Conservation (phyloP, 345 rosid genomes). For the Eucalyptus marginata region DNA sequence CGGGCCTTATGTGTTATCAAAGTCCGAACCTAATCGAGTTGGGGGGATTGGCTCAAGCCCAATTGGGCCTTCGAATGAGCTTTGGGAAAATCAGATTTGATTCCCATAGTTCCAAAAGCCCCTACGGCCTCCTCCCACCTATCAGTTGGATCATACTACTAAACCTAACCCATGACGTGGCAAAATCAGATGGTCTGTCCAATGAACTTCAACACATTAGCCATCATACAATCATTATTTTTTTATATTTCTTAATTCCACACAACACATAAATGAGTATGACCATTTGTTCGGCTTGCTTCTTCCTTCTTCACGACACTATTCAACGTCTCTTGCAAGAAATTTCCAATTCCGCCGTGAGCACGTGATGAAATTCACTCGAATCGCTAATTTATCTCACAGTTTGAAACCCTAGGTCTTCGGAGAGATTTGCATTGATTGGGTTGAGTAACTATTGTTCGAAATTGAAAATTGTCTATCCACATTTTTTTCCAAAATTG, state of each 20-base stretch:
- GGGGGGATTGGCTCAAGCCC: background rate
- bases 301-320: background rate
- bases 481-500: no score
- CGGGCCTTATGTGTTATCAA: background rate
- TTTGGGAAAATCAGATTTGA: background rate
- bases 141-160: background rate
- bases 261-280: background rate
- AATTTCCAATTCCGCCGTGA: no score
- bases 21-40: background rate
- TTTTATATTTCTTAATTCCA: background rate
- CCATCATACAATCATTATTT: background rate
- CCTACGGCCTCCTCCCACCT: background rate
- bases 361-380: accelerated
- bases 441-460: no score
- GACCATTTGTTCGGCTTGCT: background rate
- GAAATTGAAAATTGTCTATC: no score
- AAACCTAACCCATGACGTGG: background rate
- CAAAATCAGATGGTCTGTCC: background rate
- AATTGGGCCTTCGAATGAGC: background rate
- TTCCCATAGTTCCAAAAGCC: background rate
- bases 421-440: no score
- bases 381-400: no score
- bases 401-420: no score
- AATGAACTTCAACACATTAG: background rate
- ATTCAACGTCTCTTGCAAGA: background rate